phyloP scores from a whole-genome alignment of 768 basidiomycete species.

The Tulasnella sp. region DNA sequence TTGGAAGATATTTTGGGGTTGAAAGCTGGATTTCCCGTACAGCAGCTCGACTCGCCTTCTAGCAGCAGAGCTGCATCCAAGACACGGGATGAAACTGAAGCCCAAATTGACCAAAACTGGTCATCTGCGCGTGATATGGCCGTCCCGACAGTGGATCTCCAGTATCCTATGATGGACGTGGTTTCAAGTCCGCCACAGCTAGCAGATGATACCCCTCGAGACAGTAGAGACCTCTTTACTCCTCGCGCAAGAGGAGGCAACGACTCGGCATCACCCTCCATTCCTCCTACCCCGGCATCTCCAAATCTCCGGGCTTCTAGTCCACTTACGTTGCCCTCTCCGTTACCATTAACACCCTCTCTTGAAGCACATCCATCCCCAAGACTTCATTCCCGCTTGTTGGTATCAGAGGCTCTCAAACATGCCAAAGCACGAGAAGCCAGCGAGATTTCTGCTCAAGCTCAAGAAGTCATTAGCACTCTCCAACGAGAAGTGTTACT shows the following conservation, averaged over 20 bases:
- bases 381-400: neutral
- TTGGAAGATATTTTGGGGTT: too few species aligned
- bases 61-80: too few species aligned
- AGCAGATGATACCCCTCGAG: too few species aligned
- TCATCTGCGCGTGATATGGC: too few species aligned
- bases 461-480: slow-evolving; percentile 51
- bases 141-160: too few species aligned
- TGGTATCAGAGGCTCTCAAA: neutral
- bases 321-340: neutral
- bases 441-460: slow-evolving; percentile 32
- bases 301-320: neutral
- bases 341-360: neutral
- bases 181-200: too few species aligned
- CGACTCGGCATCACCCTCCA: neutral
- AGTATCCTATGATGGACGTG: too few species aligned
- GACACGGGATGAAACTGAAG: too few species aligned
- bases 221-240: neutral
- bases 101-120: too few species aligned
- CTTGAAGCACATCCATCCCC: neutral
- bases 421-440: neutral
- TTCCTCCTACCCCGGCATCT: neutral
- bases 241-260: neutral
- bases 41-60: too few species aligned
- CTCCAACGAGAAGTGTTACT: slow-evolving; percentile 66
- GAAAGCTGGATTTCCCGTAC: too few species aligned